Evolutionary conservation across 2,329 filamentous ascomycete species (phyloP).

Genomic region (Trichoderma arundinaceum): DNA sequence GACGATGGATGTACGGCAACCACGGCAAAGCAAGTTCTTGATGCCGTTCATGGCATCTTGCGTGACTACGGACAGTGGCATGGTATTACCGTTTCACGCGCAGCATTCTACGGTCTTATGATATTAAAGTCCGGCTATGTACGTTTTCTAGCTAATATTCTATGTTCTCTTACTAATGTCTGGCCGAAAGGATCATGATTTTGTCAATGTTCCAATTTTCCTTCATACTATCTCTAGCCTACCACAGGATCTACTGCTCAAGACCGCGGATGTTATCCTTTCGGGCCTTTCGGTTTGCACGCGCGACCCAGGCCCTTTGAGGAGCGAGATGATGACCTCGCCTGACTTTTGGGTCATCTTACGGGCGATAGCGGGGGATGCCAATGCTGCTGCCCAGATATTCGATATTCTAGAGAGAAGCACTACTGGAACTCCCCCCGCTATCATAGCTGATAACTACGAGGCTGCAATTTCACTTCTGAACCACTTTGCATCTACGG

Average conservation of each 20-base stretch:
- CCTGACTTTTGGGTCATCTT: slow-evolving; percentile 97
- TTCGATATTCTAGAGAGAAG: slow-evolving; percentile 87
- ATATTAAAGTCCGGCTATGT: slow-evolving; percentile 85
- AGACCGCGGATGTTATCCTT: slow-evolving; percentile 75
- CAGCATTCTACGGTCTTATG: slow-evolving; percentile 84
- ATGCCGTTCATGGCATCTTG: slow-evolving; percentile 79
- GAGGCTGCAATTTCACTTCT: slow-evolving; percentile 83
- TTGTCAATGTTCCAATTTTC: slow-evolving; percentile 88
- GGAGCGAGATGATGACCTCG: slow-evolving; percentile 92
- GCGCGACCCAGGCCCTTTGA: slow-evolving; percentile 74
- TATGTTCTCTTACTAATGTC: slow-evolving; percentile 34
- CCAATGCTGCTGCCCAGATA: slow-evolving; percentile 75
- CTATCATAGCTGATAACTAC: slow-evolving; percentile 95
- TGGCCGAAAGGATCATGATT: slow-evolving; percentile 74
- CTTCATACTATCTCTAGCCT: slow-evolving; percentile 91
- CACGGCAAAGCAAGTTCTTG: slow-evolving; percentile 80
- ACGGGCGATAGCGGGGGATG: slow-evolving; percentile 71
- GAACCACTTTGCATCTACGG: slow-evolving; percentile 87
- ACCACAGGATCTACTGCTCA: slow-evolving; percentile 75
- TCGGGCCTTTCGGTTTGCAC: slow-evolving; percentile 83
- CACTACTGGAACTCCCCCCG: slow-evolving; percentile 73
- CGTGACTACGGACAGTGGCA: slow-evolving; percentile 81
- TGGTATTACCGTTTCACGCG: slow-evolving; percentile 79
- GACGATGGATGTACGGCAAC: slow-evolving; percentile 73
- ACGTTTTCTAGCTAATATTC: slow-evolving; percentile 46